Percentiles rank a stretch among this genome's conserved stretches.
These are phyloP conservation scores for Lipomyces orientalis DNA, from an alignment of 805 yeast genomes.

Conservation along the genomic window DNA sequence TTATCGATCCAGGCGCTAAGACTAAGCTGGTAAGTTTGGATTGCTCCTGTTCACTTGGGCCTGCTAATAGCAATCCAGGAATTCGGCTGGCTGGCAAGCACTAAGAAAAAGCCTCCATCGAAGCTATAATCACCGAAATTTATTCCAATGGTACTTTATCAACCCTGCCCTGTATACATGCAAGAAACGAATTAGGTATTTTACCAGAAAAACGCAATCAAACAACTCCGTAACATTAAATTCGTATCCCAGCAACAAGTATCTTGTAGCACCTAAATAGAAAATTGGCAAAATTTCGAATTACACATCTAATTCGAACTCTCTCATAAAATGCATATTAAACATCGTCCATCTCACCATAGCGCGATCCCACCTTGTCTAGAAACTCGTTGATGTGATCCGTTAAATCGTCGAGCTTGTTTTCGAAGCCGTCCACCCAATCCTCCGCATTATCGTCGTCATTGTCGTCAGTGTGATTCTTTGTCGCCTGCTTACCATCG, in stretches of 20 bases:
- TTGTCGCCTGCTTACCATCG: not conserved
- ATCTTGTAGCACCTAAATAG: not conserved
- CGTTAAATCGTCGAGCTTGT: constrained; percentile 20
- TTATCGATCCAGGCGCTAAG: constrained; percentile 64
- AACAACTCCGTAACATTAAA: not conserved
- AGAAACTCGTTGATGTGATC: constrained; percentile 27
- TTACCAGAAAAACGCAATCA: not conserved
- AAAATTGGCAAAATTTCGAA: not conserved
- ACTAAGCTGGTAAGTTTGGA: constrained; percentile 50
- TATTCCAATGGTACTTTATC: not conserved
- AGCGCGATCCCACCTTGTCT: constrained; percentile 14
- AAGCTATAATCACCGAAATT: constrained; percentile 38
- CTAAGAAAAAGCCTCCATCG: constrained; percentile 41
- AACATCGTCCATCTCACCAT: constrained; percentile 8
- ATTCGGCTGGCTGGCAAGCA: constrained; percentile 73
- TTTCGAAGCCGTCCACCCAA: constrained; percentile 12
- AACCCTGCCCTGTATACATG: not conserved
- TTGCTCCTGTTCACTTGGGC: not conserved
- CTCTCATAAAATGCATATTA: not conserved
- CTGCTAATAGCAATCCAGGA: constrained; percentile 34
- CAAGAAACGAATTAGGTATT: not conserved
- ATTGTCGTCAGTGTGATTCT: constrained; percentile 5
- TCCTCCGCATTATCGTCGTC: constrained; percentile 9
- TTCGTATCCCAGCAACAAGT: not conserved
- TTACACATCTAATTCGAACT: not conserved